phyloP scores from a whole-genome alignment of 345 rosid genomes.

The Eucalyptus victrix region DNA sequence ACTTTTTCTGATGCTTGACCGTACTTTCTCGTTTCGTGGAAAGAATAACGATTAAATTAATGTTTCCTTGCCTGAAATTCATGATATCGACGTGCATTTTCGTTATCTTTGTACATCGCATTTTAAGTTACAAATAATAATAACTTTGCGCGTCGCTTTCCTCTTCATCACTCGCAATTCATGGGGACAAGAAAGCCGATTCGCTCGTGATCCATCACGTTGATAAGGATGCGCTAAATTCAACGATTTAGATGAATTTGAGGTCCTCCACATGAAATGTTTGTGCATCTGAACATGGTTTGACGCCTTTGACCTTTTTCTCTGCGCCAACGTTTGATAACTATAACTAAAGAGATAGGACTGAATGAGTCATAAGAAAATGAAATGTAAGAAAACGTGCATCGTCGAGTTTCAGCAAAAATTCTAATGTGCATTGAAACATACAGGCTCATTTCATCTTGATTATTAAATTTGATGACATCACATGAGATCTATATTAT shows the following conservation, averaged over 20 bases:
- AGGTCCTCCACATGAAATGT: neutral
- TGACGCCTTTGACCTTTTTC: neutral
- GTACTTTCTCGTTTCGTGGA: neutral
- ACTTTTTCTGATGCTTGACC: neutral
- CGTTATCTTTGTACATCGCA: neutral
- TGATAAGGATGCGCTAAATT: neutral
- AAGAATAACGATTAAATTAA: neutral
- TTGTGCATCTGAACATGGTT: neutral
- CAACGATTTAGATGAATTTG: neutral
- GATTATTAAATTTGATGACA: neutral
- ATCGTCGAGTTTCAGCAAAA: neutral
- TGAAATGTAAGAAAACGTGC: neutral
- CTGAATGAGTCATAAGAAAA: neutral
- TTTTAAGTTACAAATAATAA: neutral
- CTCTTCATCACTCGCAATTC: neutral
- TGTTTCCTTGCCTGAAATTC: neutral
- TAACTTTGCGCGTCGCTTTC: neutral
- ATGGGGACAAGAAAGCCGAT: neutral
- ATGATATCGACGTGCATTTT: neutral
- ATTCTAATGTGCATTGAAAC: neutral
- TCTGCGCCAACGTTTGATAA: neutral
- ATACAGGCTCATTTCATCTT: accelerated
- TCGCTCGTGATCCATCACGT: neutral
- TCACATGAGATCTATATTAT: neutral
- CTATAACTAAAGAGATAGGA: neutral